Conservation (phyloP, 495 filamentous ascomycete genomes). For the Tirmania nivea region DNA sequence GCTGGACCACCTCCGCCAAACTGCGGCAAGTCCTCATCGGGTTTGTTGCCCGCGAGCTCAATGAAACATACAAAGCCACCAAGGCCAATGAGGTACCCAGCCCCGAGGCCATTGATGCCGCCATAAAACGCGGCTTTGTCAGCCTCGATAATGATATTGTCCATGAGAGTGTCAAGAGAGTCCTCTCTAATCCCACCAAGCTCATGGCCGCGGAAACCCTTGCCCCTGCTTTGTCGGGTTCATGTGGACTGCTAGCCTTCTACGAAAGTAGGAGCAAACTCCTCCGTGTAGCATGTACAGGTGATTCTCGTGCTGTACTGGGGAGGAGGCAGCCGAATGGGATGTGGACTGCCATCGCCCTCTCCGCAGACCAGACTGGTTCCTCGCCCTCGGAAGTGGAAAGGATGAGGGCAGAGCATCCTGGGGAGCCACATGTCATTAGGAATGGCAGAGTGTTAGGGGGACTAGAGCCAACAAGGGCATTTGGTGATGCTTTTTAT, state of each 20-base stretch:
- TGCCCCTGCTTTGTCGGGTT: slow-evolving; percentile 81
- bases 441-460: slow-evolving; percentile 77
- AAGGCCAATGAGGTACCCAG: slow-evolving; percentile 31
- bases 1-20: slow-evolving; percentile 96
- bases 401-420: slow-evolving; percentile 64
- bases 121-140: slow-evolving; percentile 83
- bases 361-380: slow-evolving; percentile 87
- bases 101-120: slow-evolving; percentile 63
- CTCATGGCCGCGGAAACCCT: slow-evolving; percentile 69
- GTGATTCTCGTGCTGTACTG: slow-evolving; percentile 82
- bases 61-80: slow-evolving; percentile 65
- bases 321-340: slow-evolving; percentile 52
- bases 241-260: slow-evolving; percentile 88
- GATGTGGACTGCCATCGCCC: slow-evolving; percentile 77
- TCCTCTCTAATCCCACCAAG: slow-evolving; percentile 70
- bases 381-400: slow-evolving; percentile 60
- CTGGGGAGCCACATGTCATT: slow-evolving; percentile 65
- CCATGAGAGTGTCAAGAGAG: slow-evolving; percentile 67
- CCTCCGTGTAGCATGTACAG: slow-evolving; percentile 77
- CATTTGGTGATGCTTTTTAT: slow-evolving; percentile 90
- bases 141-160: slow-evolving; percentile 83
- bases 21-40: slow-evolving; percentile 76
- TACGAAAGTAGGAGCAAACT: slow-evolving; percentile 71
- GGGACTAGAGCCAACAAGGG: slow-evolving; percentile 71
- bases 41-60: slow-evolving; percentile 86